phyloP scores from a whole-genome alignment of 2,329 filamentous ascomycete species.

The Pseudophaeomoniella oleicola region DNA sequence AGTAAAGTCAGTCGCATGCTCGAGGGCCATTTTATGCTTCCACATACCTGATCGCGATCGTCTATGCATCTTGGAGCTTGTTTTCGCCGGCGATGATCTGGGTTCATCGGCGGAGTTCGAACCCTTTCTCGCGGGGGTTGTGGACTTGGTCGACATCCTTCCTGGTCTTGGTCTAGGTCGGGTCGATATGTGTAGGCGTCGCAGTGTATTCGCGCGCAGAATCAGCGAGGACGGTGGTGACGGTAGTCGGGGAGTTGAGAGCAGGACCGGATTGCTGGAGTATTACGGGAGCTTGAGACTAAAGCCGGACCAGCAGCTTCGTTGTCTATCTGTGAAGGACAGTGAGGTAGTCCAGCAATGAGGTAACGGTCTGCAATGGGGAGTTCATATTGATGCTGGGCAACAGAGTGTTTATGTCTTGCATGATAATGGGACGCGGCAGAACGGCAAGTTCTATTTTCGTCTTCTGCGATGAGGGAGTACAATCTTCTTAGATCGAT shows the following conservation, averaged over 20 bases:
- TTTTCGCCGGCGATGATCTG: constrained; percentile 25
- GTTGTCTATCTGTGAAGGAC: constrained; percentile 19
- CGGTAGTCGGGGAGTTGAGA: constrained; percentile 7
- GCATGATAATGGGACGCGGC: not conserved
- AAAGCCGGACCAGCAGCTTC: constrained; percentile 28
- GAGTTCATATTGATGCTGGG: constrained; percentile 1
- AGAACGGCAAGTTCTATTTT: not conserved
- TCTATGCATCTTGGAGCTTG: constrained; percentile 68
- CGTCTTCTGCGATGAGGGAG: not conserved
- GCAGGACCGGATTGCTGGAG: constrained; percentile 4
- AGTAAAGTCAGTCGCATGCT: constrained; percentile 5
- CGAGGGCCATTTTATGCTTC: too few species aligned
- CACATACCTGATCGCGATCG: constrained; percentile 83
- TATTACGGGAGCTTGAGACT: constrained; percentile 16
- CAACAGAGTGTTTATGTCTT: constrained; percentile 1
- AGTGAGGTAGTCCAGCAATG: constrained; percentile 11
- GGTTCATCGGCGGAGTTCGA: constrained; percentile 12
- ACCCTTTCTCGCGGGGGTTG: constrained; percentile 3
- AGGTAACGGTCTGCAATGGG: constrained; percentile 10
- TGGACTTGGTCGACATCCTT: constrained; percentile 1
- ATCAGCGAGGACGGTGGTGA: not conserved
- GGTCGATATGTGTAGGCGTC: not conserved
- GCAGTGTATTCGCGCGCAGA: not conserved
- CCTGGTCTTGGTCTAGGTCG: not conserved
- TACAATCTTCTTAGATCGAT: not conserved